Base-by-base conservation (phyloP, 129 eudicot genomes). In the Centaurea solstitialis region DNA sequence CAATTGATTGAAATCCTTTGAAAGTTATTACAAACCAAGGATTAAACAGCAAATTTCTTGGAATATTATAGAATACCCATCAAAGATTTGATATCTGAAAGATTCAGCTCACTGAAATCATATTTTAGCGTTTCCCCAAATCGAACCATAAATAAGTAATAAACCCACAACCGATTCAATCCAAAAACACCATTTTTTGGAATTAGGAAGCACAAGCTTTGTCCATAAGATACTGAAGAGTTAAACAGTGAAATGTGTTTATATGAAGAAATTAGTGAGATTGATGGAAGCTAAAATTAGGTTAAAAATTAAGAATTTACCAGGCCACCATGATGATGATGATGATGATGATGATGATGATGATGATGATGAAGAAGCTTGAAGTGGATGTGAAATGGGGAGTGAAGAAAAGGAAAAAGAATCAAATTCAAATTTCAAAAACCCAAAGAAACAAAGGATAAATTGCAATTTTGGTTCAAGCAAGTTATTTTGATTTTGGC, bases 391-490 rank as follows among this genome's bases (percentile, higher is more conserved):
- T 39, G 72, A 81, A 50, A 85, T 87, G 84, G 87, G 41, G 5
- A 22, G 75, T 53, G 53, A 77, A 30, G 84, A 74, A 65, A 79
- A 59, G 70, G 37, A 7, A 47, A 24, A 66, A 40, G 41, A 47
- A 80, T 72, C 72, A 0, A 22, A 75, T 90, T 89, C 89, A 90
- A 87, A 90, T 83, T 79, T 79, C 83, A 74, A 86, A 86, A 43
- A 57, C 70, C 33, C 74, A 37, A 43, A 78, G 84, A 33, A 26
- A 26, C 30, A 26, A 26, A 26, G 30, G 2, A 5, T 33, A 33
- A 33, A 33, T 33, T 33, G 37, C 1, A 33, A 33, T 33, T 33
- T n/a, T n/a, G n/a, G n/a, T n/a, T n/a, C n/a, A n/a, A n/a, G n/a
- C n/a, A n/a, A n/a, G n/a, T n/a, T n/a, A n/a, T n/a, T n/a, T 33